Base-by-base conservation (phyloP, 805 yeast genomes). In the Barnettozyma botsteinii region DNA sequence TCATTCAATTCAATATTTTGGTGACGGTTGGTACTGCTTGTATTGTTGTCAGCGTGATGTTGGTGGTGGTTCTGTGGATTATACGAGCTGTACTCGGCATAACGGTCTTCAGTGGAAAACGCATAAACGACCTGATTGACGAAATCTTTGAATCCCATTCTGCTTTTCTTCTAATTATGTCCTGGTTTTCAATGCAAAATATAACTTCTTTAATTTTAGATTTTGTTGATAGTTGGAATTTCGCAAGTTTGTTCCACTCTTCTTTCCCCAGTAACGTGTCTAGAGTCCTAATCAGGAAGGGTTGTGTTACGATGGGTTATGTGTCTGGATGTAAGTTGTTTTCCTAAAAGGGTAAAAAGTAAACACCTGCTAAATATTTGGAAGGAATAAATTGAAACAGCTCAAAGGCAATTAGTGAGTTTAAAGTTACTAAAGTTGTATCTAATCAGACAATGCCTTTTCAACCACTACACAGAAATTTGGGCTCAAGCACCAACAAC, bases 41-140 rank as follows among this genome's bases (percentile, higher is more conserved):
- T 27, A 21, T 19, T 34, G 13, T 18, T 28, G 12, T 23, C 32
- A 7, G 39, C 15, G 40, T 32, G 41, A 19, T 25, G 40, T 14
- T 27, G 32, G 33, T 37, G 48, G 32, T 29, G 43, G 57, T 24
- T 53, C 42, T 46, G 54, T 65, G 57, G 53, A 25, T 67, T 69
- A 30, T 72, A 60, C 13, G 75, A 65, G 49, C 77, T 74, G 53
- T 69, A 81, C 48, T 79, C 87, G 1, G 88, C 81, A 50, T 81
- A 81, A 49, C 82, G 77, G 51, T 81, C 88, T 38, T 70, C 73
- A 6, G 87, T 78, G 35, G 78, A 75, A 44, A 81, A 62, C 11
- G 83, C 73, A 56, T 81, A 81, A 12, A 80, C 55, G 49, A 79
- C 65, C 59, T 79, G 81, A 55, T 69, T 79, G 52, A 78, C 58